Evolutionary conservation across 1,284 basidiomycete genomes (phyloP).

Genomic region (Xerocomus cyaneibrunnescens): DNA sequence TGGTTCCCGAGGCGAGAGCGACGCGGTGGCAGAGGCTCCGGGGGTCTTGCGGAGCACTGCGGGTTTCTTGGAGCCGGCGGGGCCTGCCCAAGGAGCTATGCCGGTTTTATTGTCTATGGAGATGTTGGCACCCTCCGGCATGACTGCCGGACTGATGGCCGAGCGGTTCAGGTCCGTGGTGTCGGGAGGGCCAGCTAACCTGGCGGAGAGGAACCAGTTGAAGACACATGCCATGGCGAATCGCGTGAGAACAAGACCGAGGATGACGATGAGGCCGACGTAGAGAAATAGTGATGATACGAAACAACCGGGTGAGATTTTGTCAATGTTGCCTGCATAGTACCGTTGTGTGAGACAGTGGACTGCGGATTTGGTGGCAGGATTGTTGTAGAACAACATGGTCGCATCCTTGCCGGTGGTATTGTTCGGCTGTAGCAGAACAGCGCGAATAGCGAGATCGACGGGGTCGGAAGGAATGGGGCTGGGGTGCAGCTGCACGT

Average conservation of each 20-base stretch:
- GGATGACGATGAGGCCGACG: slow-evolving; percentile 87
- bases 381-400: slow-evolving; percentile 73
- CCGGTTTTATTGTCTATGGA: slow-evolving; percentile 86
- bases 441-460: slow-evolving; percentile 80
- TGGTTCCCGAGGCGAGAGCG: slow-evolving; percentile 46
- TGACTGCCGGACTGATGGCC: slow-evolving; percentile 89
- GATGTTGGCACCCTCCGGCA: slow-evolving; percentile 93
- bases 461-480: slow-evolving; percentile 75
- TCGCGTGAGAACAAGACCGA: slow-evolving; percentile 86
- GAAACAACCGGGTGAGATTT: slow-evolving; percentile 95
- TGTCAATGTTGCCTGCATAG: slow-evolving; percentile 93
- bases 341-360: slow-evolving; percentile 85
- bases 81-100: slow-evolving; percentile 89
- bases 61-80: slow-evolving; percentile 51
- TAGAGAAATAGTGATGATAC: slow-evolving; percentile 90
- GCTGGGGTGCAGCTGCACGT: slow-evolving; percentile 73
- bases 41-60: slow-evolving; percentile 35
- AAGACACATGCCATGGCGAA: slow-evolving; percentile 97
- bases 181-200: slow-evolving; percentile 73
- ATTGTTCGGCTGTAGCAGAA: slow-evolving; percentile 52
- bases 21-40: slow-evolving; percentile 47
- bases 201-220: slow-evolving; percentile 90
- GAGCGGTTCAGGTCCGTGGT: slow-evolving; percentile 67
- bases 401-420: slow-evolving; percentile 87
- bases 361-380: slow-evolving; percentile 66